These are phyloP conservation scores for Cochlearia excelsa DNA, from an alignment of 345 rosid genomes.

Conservation along the genomic window DNA sequence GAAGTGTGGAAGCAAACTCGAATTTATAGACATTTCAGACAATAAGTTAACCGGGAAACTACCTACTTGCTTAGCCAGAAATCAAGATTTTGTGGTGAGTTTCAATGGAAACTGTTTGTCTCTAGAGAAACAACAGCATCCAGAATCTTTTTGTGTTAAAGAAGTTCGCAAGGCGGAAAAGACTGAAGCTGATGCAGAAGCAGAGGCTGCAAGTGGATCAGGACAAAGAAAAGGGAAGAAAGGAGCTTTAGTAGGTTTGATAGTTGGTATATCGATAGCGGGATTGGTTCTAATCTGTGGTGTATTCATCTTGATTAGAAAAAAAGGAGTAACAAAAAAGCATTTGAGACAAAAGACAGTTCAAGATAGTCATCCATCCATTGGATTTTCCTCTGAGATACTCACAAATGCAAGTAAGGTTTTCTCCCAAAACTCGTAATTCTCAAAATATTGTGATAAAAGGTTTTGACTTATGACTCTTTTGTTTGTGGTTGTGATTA, in stretches of 20 bases:
- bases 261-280: conserved; percentile 38
- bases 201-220: conserved; percentile 17
- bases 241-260: conserved; percentile 44
- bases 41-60: conserved; percentile 56
- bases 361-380: conserved; percentile 41
- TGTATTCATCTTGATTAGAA: conserved; percentile 39
- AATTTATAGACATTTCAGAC: conserved; percentile 55
- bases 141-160: conserved; percentile 47
- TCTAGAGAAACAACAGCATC: conserved; percentile 43
- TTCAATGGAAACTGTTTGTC: conserved; percentile 62
- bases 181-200: conserved; percentile 23
- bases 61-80: conserved; percentile 53
- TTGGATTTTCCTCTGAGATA: conserved; percentile 52
- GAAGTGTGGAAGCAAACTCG: conserved; percentile 50
- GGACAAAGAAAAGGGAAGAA: conserved; percentile 38
- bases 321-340: conserved; percentile 47
- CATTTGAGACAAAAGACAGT: conserved; percentile 48
- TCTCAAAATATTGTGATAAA: neutral
- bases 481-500: conserved; percentile 23
- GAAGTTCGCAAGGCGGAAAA: conserved; percentile 30
- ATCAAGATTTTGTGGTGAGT: conserved; percentile 32
- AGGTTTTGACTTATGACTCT: neutral
- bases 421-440: neutral
- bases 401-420: conserved; percentile 60
- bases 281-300: conserved; percentile 40